Conservation (phyloP, 257 asterid species). For the Gentiana dahurica region DNA sequence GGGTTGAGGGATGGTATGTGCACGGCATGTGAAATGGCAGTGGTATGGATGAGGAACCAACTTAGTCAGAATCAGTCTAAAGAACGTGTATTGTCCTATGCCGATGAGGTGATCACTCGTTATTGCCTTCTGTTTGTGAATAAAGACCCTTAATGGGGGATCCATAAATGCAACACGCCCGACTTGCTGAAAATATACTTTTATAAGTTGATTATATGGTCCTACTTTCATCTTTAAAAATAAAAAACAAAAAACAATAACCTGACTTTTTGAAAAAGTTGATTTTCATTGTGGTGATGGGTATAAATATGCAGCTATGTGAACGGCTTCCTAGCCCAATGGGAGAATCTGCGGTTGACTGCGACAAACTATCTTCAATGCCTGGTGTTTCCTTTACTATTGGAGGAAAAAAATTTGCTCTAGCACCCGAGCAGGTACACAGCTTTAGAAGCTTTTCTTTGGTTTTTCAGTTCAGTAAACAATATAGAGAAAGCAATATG, state of each 20-base stretch:
- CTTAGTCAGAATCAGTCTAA: constrained; percentile 44
- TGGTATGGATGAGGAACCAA: constrained; percentile 60
- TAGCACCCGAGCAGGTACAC: constrained; percentile 77
- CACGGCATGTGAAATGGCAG: constrained; percentile 65
- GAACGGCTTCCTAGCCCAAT: constrained; percentile 79
- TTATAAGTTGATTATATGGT: too few relatives aligned
- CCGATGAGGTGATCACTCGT: constrained; percentile 11
- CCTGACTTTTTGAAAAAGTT: too few relatives aligned
- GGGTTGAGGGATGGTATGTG: constrained; percentile 33
- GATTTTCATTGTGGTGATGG: too few relatives aligned
- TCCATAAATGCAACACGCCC: too few relatives aligned
- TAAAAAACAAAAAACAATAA: too few relatives aligned
- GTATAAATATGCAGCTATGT: constrained; percentile 44
- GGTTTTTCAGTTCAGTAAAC: too few relatives aligned
- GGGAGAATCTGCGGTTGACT: constrained; percentile 65
- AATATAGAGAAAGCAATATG: too few relatives aligned
- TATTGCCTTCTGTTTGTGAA: too few relatives aligned
- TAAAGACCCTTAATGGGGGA: too few relatives aligned
- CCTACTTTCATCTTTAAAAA: too few relatives aligned
- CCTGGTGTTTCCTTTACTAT: constrained; percentile 68
- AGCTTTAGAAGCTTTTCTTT: too few relatives aligned
- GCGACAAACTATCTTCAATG: constrained; percentile 41
- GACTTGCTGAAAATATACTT: too few relatives aligned
- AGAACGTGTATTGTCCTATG: constrained; percentile 31
- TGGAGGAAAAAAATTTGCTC: constrained; percentile 39